These are phyloP conservation scores for Sporothrix phasma DNA, from an alignment of 2,329 filamentous ascomycete species.

Conservation along the genomic window DNA sequence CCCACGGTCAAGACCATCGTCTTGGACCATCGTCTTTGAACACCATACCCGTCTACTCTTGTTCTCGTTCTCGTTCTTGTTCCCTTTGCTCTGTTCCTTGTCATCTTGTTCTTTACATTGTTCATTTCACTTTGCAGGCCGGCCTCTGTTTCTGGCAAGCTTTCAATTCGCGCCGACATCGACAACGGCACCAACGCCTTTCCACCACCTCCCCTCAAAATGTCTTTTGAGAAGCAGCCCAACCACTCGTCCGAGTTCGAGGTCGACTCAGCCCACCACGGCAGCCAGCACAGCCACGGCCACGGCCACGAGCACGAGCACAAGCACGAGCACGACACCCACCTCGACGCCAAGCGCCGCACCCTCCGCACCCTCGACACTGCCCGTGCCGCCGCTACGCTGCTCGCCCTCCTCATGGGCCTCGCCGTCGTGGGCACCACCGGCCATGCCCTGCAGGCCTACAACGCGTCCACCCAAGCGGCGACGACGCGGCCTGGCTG, in stretches of 20 bases:
- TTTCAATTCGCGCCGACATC: not conserved
- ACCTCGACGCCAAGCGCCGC: slow-evolving; percentile 31
- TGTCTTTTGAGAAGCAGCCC: slow-evolving; percentile 15
- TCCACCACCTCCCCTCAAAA: not conserved
- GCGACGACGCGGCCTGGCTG: slow-evolving; percentile 32
- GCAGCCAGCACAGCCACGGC: not conserved
- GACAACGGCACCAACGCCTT: not conserved
- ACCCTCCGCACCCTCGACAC: slow-evolving; percentile 34
- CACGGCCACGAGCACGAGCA: slow-evolving; percentile 1
- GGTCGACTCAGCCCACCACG: slow-evolving; percentile 28
- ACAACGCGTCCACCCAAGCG: slow-evolving; percentile 43
- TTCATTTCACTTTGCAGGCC: not conserved
- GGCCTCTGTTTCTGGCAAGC: slow-evolving; percentile 5
- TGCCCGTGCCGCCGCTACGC: slow-evolving; percentile 37
- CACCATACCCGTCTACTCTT: not conserved
- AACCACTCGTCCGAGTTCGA: slow-evolving; percentile 39
- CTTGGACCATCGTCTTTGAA: not conserved
- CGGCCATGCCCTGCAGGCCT: slow-evolving; percentile 44
- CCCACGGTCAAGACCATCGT: not conserved
- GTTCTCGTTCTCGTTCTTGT: not conserved
- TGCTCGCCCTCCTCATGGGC: slow-evolving; percentile 40
- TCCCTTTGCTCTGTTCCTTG: not conserved
- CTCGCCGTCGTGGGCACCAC: slow-evolving; percentile 45
- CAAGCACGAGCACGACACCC: slow-evolving; percentile 24
- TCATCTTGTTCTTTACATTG: not conserved